Conservation (phyloP, 441 rosid species). For the Mallotus japonicus region DNA sequence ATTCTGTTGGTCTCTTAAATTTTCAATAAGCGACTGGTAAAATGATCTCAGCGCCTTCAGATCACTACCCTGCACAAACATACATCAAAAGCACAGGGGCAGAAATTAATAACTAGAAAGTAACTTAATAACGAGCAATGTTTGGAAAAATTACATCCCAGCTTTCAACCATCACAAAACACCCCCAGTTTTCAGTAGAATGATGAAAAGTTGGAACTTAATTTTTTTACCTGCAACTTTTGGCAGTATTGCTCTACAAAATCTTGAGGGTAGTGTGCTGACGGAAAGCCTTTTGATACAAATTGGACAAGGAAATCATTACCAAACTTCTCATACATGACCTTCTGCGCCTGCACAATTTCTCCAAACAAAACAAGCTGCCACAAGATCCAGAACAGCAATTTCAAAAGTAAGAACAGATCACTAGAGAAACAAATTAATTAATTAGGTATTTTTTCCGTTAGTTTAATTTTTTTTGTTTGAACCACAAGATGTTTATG, state of each 20-base stretch:
- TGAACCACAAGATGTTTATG: too few relatives aligned
- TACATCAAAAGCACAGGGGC: neutral
- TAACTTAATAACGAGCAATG: too few relatives aligned
- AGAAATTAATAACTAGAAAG: neutral
- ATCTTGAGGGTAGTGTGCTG: conserved; percentile 59
- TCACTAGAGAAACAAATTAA: neutral
- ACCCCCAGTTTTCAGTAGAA: neutral
- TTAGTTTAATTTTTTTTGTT: too few relatives aligned
- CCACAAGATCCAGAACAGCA: conserved; percentile 22
- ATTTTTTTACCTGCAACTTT: conserved; percentile 70
- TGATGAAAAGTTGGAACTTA: neutral
- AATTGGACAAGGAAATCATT: conserved; percentile 63
- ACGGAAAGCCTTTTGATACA: conserved; percentile 52
- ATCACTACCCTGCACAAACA: conserved; percentile 62
- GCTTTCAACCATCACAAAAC: neutral
- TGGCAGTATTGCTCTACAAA: conserved; percentile 77
- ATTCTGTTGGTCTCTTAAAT: conserved; percentile 64
- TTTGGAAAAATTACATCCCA: too few relatives aligned
- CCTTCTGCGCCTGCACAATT: conserved; percentile 79
- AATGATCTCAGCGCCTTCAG: conserved; percentile 58
- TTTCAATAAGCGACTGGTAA: conserved; percentile 72
- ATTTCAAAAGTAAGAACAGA: neutral
- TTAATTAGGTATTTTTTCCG: too few relatives aligned
- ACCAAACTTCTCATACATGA: conserved; percentile 92
- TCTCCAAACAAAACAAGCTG: conserved; percentile 84